Conservation (phyloP, 2,329 filamentous ascomycete genomes). For the Aspergillus tubingensis region DNA sequence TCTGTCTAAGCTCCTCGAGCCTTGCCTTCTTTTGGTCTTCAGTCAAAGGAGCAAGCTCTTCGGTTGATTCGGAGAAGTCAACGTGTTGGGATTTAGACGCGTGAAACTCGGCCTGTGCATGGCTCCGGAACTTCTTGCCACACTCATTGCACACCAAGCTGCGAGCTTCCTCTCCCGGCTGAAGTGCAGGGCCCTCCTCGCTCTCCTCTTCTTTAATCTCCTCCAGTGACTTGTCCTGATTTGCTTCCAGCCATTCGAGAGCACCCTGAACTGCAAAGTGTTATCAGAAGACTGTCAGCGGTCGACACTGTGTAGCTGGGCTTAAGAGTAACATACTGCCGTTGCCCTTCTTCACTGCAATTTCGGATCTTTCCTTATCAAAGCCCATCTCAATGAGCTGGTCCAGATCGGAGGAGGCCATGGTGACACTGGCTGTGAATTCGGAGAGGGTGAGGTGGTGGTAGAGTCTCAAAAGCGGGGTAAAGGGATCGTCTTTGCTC, state of each 20-base stretch:
- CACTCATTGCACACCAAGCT: conserved; percentile 95
- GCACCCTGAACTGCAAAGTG: conserved; percentile 72
- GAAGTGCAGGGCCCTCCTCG: conserved; percentile 64
- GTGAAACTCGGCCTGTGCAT: conserved; percentile 83
- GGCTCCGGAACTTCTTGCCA: conserved; percentile 82
- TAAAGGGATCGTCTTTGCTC: background rate
- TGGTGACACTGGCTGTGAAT: conserved; percentile 16
- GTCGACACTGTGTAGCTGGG: background rate
- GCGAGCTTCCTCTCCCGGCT: conserved; percentile 70
- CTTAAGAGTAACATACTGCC: conserved; percentile 61
- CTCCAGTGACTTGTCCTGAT: conserved; percentile 83
- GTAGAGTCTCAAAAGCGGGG: background rate
- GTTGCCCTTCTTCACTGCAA: conserved; percentile 82
- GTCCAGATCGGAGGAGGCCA: conserved; percentile 57
- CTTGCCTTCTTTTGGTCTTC: conserved; percentile 86
- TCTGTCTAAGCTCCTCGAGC: conserved; percentile 72
- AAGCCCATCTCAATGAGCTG: conserved; percentile 73
- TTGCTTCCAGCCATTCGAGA: conserved; percentile 91
- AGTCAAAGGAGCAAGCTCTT: conserved; percentile 86
- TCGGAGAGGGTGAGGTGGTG: background rate
- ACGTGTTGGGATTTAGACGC: conserved; percentile 87
- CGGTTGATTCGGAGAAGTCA: conserved; percentile 90
- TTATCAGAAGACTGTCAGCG: conserved; percentile 16
- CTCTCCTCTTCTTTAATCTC: conserved; percentile 66
- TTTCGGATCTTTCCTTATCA: conserved; percentile 74